These are phyloP conservation scores for Casuarina cunninghamiana DNA, from an alignment of 306 rosid genomes.

Conservation along the genomic window DNA sequence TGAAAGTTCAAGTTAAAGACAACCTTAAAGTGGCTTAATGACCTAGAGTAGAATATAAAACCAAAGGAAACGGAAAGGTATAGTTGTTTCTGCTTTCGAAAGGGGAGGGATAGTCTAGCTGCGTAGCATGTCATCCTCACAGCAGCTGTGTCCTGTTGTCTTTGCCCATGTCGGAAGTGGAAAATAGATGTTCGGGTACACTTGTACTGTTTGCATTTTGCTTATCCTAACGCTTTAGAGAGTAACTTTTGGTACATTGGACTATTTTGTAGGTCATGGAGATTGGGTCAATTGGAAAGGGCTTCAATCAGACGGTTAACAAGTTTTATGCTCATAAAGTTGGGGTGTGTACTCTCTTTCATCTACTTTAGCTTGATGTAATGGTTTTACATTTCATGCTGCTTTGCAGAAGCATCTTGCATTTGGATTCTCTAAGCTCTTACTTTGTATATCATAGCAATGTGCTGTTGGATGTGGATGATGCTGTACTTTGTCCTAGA, in stretches of 20 bases:
- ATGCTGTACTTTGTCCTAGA: not conserved
- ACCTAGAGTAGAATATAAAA: not conserved
- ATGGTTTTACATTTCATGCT: conserved; percentile 9
- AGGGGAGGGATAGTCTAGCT: not conserved
- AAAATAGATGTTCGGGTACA: not conserved
- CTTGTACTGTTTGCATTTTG: conserved; percentile 1
- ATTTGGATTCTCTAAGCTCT: conserved; percentile 9
- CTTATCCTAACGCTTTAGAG: conserved; percentile 4
- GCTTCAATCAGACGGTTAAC: conserved; percentile 52
- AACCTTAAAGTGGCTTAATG: not conserved
- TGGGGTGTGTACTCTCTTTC: conserved; percentile 58
- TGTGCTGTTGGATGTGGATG: not conserved
- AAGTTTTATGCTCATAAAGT: conserved; percentile 64
- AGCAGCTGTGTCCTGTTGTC: not conserved
- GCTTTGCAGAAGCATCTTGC: conserved; percentile 10
- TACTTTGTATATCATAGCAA: not conserved
- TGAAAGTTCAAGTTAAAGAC: not conserved
- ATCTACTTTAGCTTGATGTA: conserved; percentile 19
- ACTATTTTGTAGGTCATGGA: conserved; percentile 57
- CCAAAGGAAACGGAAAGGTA: not conserved
- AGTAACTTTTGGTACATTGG: conserved; percentile 23
- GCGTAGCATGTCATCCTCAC: not conserved
- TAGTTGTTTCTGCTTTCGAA: not conserved
- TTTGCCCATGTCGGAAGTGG: not conserved
- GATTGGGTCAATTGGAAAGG: conserved; percentile 88